Conservation (phyloP, 2,329 filamentous ascomycete species). For the Pestalotiopsis fici region DNA sequence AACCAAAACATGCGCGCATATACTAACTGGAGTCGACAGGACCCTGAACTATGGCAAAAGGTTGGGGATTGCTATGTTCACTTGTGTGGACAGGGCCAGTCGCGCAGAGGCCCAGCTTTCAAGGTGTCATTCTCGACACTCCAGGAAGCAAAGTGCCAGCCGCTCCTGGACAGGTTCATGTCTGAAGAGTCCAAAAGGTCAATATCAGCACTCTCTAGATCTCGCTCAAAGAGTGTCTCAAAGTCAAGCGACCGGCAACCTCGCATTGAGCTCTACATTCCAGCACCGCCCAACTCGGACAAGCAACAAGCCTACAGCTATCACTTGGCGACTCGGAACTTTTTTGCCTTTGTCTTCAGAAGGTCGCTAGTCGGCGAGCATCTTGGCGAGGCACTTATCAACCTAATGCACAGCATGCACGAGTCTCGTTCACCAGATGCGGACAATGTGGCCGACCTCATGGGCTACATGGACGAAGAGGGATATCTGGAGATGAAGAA, state of each 20-base stretch:
- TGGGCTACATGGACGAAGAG: slow-evolving; percentile 67
- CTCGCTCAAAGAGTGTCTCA: slow-evolving; percentile 16
- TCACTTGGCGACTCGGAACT: slow-evolving; percentile 71
- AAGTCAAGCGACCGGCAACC: slow-evolving; percentile 8
- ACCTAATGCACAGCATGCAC: slow-evolving; percentile 65
- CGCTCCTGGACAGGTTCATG: slow-evolving; percentile 58
- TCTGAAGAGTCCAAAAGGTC: slow-evolving; percentile 28
- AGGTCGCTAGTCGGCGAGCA: slow-evolving; percentile 68
- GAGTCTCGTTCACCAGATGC: slow-evolving; percentile 56
- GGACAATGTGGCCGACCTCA: slow-evolving; percentile 62
- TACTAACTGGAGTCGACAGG: slow-evolving; percentile 47
- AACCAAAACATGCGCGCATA: not conserved
- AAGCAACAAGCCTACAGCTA: slow-evolving; percentile 59
- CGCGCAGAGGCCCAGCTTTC: slow-evolving; percentile 67
- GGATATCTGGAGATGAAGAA: slow-evolving; percentile 70
- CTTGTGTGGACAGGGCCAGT: slow-evolving; percentile 66
- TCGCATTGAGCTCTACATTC: slow-evolving; percentile 71
- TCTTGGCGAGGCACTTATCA: slow-evolving; percentile 64
- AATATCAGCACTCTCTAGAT: slow-evolving; percentile 26
- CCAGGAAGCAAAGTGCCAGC: slow-evolving; percentile 57
- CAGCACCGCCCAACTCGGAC: slow-evolving; percentile 56
- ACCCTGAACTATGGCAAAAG: slow-evolving; percentile 69
- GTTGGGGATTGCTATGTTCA: slow-evolving; percentile 71
- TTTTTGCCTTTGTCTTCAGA: slow-evolving; percentile 70
- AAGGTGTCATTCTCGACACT: slow-evolving; percentile 62